These are phyloP conservation scores for Fusarium lyarnte DNA, from an alignment of 2,329 filamentous ascomycete species.

Conservation along the genomic window DNA sequence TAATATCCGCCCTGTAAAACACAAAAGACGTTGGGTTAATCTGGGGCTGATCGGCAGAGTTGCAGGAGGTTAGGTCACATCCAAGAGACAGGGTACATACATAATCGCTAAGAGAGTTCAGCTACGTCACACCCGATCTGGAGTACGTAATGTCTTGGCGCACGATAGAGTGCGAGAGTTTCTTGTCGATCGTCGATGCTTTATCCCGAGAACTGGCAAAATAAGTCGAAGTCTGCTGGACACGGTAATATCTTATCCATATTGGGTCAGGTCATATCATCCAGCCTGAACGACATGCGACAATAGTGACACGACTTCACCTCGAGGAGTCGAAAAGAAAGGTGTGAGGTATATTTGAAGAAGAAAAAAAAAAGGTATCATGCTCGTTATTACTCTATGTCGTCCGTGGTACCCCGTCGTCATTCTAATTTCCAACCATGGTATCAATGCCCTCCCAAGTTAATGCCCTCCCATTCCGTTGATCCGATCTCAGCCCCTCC, in stretches of 20 bases:
- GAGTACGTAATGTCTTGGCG: too few relatives aligned
- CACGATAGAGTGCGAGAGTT: too few relatives aligned
- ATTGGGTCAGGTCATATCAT: too few relatives aligned
- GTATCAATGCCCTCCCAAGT: not conserved
- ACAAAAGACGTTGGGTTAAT: accelerated
- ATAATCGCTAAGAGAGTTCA: too few relatives aligned
- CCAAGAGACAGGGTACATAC: too few relatives aligned
- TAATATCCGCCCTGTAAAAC: not conserved
- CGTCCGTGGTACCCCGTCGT: not conserved
- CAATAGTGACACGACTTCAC: not conserved
- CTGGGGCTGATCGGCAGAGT: not conserved
- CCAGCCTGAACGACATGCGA: not conserved
- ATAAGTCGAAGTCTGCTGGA: too few relatives aligned
- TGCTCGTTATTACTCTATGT: not conserved
- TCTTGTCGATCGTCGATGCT: too few relatives aligned
- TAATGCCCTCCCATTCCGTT: not conserved
- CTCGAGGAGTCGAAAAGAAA: accelerated
- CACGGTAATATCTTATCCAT: too few relatives aligned
- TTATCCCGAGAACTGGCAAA: too few relatives aligned
- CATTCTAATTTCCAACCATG: not conserved
- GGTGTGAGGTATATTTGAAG: not conserved
- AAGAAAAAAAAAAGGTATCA: not conserved
- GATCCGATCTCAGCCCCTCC: not conserved
- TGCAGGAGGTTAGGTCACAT: too few relatives aligned
- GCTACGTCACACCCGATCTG: too few relatives aligned